phyloP scores from a whole-genome alignment of 306 rosid species.

The Quillaja saponaria region DNA sequence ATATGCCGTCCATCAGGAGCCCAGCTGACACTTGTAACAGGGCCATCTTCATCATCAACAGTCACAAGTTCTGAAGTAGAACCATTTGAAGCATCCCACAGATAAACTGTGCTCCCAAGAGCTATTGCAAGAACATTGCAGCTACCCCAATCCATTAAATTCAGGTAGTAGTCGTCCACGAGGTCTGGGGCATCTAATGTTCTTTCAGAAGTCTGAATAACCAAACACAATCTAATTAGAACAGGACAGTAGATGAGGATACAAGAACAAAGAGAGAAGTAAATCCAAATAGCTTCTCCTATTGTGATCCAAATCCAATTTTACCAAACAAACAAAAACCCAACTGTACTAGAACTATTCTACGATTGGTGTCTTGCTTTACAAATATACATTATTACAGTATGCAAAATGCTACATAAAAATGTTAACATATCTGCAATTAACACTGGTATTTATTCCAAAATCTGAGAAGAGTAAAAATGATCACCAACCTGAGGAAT shows the following conservation, averaged over 20 bases:
- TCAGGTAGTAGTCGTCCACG: slow-evolving; percentile 68
- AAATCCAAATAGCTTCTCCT: no score
- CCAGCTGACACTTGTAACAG: slow-evolving; percentile 72
- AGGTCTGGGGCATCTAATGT: slow-evolving; percentile 82
- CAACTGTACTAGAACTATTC: no score
- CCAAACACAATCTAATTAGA: neutral
- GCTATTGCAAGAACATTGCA: slow-evolving; percentile 64
- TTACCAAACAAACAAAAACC: no score
- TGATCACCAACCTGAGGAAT: slow-evolving; percentile 94
- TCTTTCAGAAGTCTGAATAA: slow-evolving; percentile 66
- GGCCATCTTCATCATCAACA: slow-evolving; percentile 66
- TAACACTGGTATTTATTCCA: no score
- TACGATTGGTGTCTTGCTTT: no score
- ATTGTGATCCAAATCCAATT: no score
- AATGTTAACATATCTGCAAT: no score
- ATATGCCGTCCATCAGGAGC: slow-evolving; percentile 78
- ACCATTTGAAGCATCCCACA: slow-evolving; percentile 65
- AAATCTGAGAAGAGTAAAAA: no score
- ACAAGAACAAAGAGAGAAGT: no score
- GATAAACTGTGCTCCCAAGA: slow-evolving; percentile 57
- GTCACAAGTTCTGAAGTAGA: slow-evolving; percentile 67
- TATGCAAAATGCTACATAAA: no score
- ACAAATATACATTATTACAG: no score
- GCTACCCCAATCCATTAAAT: slow-evolving; percentile 76
- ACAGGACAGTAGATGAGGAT: no score